Evolutionary conservation across 345 rosid species (phyloP).

Genomic region (Eucalyptus curtisii): DNA sequence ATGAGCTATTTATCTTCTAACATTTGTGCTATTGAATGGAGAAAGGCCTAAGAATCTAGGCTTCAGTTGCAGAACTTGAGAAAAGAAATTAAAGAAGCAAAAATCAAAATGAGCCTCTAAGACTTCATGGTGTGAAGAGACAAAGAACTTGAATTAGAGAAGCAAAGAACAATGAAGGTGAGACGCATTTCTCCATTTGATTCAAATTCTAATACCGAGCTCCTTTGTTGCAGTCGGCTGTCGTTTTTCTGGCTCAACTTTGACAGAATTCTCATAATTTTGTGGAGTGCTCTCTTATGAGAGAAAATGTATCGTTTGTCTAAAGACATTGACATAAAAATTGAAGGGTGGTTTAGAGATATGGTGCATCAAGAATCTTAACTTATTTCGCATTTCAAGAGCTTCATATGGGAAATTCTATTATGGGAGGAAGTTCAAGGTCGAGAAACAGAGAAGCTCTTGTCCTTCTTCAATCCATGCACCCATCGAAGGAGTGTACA

Average conservation of each 20-base stretch:
- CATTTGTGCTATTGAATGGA: no score
- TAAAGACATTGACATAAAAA: slow-evolving; percentile 23
- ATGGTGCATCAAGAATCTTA: slow-evolving; percentile 57
- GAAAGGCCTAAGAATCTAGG: no score
- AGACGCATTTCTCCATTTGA: neutral
- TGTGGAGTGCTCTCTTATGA: neutral
- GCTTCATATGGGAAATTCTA: slow-evolving; percentile 54
- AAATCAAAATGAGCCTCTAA: no score
- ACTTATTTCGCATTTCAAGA: slow-evolving; percentile 37
- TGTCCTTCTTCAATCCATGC: slow-evolving; percentile 83
- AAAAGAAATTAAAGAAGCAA: no score
- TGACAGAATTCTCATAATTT: neutral
- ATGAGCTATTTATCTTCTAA: no score
- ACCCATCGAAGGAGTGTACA: slow-evolving; percentile 56
- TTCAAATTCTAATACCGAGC: neutral
- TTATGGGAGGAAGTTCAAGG: slow-evolving; percentile 84
- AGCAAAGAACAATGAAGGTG: no score
- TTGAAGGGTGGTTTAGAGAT: slow-evolving; percentile 46
- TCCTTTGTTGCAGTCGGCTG: neutral
- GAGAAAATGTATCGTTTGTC: slow-evolving; percentile 27
- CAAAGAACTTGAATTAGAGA: no score
- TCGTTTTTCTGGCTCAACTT: neutral
- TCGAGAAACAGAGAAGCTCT: slow-evolving; percentile 63
- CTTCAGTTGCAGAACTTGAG: no score
- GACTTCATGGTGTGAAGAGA: no score